These are phyloP conservation scores for Effrenium voratum DNA, from an alignment of 73 alveolate species.

Conservation along the genomic window DNA sequence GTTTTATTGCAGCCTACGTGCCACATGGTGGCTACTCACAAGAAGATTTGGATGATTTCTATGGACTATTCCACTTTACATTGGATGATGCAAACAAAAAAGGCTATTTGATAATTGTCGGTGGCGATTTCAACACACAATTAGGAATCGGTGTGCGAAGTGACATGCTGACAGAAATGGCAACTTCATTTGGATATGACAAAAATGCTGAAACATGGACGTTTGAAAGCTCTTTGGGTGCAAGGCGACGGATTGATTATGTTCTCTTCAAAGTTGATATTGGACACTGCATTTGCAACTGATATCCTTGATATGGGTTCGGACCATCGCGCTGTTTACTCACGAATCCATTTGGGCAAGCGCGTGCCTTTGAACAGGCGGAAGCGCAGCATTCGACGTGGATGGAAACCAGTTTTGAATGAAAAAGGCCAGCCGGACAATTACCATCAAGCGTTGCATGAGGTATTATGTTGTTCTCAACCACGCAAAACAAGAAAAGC, in stretches of 20 bases:
- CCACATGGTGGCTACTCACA: too few relatives aligned
- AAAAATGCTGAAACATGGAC: neutral
- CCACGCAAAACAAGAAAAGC: too few relatives aligned
- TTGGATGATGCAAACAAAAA: too few relatives aligned
- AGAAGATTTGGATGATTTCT: too few relatives aligned
- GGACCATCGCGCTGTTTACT: neutral
- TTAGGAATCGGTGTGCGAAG: neutral
- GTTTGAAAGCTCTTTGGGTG: neutral
- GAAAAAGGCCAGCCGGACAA: neutral
- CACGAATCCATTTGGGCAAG: neutral
- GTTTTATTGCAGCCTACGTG: too few relatives aligned
- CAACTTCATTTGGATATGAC: neutral
- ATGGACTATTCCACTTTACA: too few relatives aligned
- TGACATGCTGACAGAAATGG: neutral
- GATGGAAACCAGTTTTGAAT: neutral
- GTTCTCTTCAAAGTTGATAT: too few relatives aligned
- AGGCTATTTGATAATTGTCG: too few relatives aligned
- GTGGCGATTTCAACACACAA: neutral
- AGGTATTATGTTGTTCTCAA: too few relatives aligned
- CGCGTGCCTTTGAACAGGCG: neutral
- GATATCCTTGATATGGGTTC: neutral
- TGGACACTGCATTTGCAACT: neutral
- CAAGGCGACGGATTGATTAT: too few relatives aligned
- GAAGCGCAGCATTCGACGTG: neutral
- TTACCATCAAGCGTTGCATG: too few relatives aligned